Base-by-base conservation (phyloP, 768 basidiomycete genomes). In the Pisolithus orientalis region DNA sequence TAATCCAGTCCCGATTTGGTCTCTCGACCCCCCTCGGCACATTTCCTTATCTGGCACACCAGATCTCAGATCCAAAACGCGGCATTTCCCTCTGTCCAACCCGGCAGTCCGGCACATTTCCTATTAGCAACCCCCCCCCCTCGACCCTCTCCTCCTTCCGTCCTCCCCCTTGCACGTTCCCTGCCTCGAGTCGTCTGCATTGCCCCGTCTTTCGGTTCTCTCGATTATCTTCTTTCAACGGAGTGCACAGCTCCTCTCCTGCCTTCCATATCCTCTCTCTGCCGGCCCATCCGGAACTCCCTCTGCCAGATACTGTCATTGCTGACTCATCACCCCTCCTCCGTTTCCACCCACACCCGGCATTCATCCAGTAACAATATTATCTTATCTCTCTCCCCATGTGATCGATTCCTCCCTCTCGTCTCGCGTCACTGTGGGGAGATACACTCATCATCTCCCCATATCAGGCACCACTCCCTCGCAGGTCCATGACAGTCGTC, bases 41-140 rank as follows among this genome's bases (percentile, higher is more conserved):
- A 60, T 54, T 31, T 43, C 57, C 43, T 45, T 54, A 57, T 60
- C 49, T 48, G 57, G 58, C 55, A 32, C 31, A 4, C 39, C 48
- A 39, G 50, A 69, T 69, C 67, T 67, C 50, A 69, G 66, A 67
- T 67, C 59, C 44, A 48, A 59, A 60, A 62, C 65, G 65, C 62
- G 40, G 49, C 53, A 50, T 47, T 55, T 53, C 44, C 51, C 57
- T 16, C 54, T 45, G 49, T 40, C 49, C 21, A 21, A 21, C 49
- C 43, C 51, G 51, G 51, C n/a, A 29, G 14, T 17, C 47, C 42
- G 52, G 47, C 43, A 21, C 32, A 29, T 34, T 43, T 45, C 9
- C 13, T 58, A 21, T 21, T 21, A 21, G 21, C 21, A 21, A 21
- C 1, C 21, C 21, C 21, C 21, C 21, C 21, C 21, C 21, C 21